These are phyloP conservation scores for Colletotrichum australisinense DNA, from an alignment of 2,329 filamentous ascomycete species.

Conservation along the genomic window DNA sequence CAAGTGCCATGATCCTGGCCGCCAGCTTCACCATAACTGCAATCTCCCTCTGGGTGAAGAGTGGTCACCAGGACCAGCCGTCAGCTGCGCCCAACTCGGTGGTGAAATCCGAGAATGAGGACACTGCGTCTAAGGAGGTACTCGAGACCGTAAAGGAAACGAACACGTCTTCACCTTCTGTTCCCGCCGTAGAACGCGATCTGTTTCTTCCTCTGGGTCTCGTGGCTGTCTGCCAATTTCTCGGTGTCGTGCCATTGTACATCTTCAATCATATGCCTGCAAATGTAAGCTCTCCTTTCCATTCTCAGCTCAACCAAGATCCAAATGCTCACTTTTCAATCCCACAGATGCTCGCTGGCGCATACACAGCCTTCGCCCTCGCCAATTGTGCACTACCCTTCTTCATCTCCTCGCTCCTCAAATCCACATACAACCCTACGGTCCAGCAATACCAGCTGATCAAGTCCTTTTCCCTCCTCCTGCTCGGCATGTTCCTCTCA, in stretches of 20 bases:
- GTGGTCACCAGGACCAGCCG: constrained; percentile 65
- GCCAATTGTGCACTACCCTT: constrained; percentile 68
- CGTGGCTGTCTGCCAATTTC: constrained; percentile 78
- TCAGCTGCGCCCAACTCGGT: constrained; percentile 9
- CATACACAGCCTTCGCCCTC: constrained; percentile 69
- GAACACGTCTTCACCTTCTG: neutral
- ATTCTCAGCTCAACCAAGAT: neutral
- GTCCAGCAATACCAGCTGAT: constrained; percentile 80
- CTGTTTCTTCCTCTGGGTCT: constrained; percentile 80
- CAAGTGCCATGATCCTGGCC: constrained; percentile 96
- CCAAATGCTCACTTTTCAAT: neutral
- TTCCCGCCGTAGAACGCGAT: constrained; percentile 66
- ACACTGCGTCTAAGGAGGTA: neutral
- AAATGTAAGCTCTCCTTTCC: constrained; percentile 60
- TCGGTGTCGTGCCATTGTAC: constrained; percentile 85
- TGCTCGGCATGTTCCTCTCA: constrained; percentile 91
- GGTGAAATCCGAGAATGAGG: neutral
- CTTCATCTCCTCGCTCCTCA: constrained; percentile 66
- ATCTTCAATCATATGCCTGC: constrained; percentile 82
- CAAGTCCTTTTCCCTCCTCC: constrained; percentile 91
- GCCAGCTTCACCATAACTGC: constrained; percentile 96
- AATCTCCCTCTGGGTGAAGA: constrained; percentile 92
- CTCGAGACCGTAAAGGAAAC: neutral
- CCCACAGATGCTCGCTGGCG: constrained; percentile 37
- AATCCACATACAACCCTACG: constrained; percentile 63